Percentiles rank a stretch among this genome's conserved stretches.
Evolutionary conservation across 306 rosid genomes (phyloP).

Genomic region (Betula pendula): DNA sequence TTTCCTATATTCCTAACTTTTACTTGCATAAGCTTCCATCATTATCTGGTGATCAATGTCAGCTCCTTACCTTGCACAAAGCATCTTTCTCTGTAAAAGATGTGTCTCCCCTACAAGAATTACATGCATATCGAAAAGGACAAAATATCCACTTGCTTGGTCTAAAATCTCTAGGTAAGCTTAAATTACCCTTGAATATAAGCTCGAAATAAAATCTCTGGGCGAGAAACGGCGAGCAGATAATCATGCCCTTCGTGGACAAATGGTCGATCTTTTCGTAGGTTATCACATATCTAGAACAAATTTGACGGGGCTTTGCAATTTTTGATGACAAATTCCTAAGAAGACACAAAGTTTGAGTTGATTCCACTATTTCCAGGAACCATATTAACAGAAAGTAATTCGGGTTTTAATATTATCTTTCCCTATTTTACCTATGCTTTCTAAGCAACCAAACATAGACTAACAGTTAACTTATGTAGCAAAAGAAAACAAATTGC

Average conservation of each 20-base stretch:
- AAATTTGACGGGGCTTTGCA: not conserved
- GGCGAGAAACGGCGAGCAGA: too few relatives aligned
- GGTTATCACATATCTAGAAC: not conserved
- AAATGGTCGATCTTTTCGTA: not conserved
- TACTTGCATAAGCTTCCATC: too few relatives aligned
- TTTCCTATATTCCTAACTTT: too few relatives aligned
- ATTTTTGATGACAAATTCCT: not conserved
- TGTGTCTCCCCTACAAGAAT: too few relatives aligned
- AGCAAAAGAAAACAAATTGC: not conserved
- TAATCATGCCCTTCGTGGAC: not conserved
- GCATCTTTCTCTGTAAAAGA: too few relatives aligned
- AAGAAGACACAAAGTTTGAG: not conserved
- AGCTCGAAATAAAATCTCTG: not conserved
- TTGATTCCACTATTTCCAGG: not conserved
- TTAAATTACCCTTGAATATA: not conserved
- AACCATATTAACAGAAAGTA: not conserved
- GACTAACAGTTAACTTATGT: not conserved
- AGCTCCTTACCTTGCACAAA: too few relatives aligned
- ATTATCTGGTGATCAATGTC: too few relatives aligned
- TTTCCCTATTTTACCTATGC: not conserved
- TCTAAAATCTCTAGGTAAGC: not conserved
- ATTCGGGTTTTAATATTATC: not conserved
- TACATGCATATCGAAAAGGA: too few relatives aligned
- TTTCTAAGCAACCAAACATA: not conserved
- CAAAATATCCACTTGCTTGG: not conserved